Percentiles rank a stretch among this genome's conserved stretches.
Conservation (phyloP, 2,329 filamentous ascomycete genomes). For the Hypoxylon sp. region DNA sequence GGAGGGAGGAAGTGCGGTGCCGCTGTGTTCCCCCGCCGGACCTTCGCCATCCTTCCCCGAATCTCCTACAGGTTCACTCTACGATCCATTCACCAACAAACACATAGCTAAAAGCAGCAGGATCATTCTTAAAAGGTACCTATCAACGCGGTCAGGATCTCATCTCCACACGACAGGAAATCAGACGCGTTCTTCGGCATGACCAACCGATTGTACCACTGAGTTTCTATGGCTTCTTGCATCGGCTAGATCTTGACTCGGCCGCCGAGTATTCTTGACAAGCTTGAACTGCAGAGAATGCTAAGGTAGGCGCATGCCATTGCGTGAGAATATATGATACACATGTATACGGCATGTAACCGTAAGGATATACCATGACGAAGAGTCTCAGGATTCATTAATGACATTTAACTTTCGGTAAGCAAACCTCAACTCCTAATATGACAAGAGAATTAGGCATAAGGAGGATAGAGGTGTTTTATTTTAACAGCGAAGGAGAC, state of each 20-base stretch:
- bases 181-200: not conserved
- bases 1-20: not conserved
- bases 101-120: not conserved
- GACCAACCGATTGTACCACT: not conserved
- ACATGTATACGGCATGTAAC: not conserved
- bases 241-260: not conserved
- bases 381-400: not conserved
- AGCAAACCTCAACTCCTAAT: not conserved
- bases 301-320: not conserved
- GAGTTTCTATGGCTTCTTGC: not conserved
- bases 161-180: not conserved
- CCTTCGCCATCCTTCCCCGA: not conserved
- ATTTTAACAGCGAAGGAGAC: not conserved
- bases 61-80: not conserved
- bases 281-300: not conserved
- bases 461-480: not conserved
- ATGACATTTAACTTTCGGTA: not conserved
- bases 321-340: not conserved
- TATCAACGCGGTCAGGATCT: not conserved
- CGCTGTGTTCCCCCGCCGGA: not conserved
- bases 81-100: not conserved
- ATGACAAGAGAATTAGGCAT: not conserved
- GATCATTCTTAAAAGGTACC: not conserved
- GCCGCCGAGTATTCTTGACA: not conserved
- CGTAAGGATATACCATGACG: not conserved